These are phyloP conservation scores for Saturnispora serradocipensis DNA, from an alignment of 805 yeast genomes.

Conservation along the genomic window DNA sequence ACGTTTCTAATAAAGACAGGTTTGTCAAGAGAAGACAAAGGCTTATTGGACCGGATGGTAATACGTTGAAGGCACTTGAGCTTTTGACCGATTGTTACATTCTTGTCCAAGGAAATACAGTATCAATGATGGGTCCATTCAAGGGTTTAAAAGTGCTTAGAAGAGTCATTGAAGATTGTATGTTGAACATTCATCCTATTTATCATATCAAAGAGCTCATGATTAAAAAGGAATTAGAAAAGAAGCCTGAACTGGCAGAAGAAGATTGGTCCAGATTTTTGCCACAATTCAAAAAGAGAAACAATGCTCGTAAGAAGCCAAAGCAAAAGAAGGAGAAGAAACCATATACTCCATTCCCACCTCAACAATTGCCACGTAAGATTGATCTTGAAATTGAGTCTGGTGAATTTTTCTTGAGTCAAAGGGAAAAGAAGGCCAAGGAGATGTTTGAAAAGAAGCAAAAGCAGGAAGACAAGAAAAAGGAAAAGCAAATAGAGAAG, in stretches of 20 bases:
- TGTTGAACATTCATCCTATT: constrained; percentile 95
- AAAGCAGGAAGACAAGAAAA: constrained; percentile 64
- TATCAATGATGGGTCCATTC: constrained; percentile 92
- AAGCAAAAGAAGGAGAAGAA: constrained; percentile 56
- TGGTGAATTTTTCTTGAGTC: constrained; percentile 94
- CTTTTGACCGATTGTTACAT: constrained; percentile 91
- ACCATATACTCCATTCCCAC: constrained; percentile 98
- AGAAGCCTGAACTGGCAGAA: constrained; percentile 88
- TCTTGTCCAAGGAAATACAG: constrained; percentile 95
- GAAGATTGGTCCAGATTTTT: constrained; percentile 96
- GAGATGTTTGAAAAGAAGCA: constrained; percentile 69
- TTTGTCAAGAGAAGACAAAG: constrained; percentile 94
- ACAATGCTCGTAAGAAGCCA: constrained; percentile 89
- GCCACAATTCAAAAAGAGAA: constrained; percentile 94
- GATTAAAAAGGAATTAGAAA: constrained; percentile 92
- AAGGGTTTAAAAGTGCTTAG: constrained; percentile 88
- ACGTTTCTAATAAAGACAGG: constrained; percentile 84
- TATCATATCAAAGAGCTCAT: constrained; percentile 94
- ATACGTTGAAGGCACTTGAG: constrained; percentile 91
- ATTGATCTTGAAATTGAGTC: constrained; percentile 93
- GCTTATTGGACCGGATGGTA: constrained; percentile 93
- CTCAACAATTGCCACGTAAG: constrained; percentile 94
- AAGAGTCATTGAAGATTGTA: constrained; percentile 94
- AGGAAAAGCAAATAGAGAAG: constrained; percentile 57
- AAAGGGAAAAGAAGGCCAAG: constrained; percentile 67